Percentiles rank a stretch among this genome's conserved stretches.
These are phyloP conservation scores for Hericium rajendrae DNA, from an alignment of 768 basidiomycete genomes.

Conservation along the genomic window DNA sequence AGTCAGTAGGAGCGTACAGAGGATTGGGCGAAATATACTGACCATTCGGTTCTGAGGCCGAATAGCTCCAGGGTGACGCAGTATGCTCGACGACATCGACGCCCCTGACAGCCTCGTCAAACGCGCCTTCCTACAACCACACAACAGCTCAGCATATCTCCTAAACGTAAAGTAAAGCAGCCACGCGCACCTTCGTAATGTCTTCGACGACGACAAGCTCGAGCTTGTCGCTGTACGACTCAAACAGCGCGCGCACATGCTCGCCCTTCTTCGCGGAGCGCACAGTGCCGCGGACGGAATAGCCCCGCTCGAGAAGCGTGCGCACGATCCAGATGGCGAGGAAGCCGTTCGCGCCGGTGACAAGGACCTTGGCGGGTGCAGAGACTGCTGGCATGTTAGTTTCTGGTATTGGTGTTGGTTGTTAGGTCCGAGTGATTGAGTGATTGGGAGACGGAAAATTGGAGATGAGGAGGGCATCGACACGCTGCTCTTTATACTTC, in stretches of 20 bases:
- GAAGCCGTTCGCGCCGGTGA: conserved; percentile 8
- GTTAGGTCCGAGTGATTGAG: not conserved
- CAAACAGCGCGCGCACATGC: conserved; percentile 29
- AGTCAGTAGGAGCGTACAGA: not conserved
- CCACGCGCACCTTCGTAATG: conserved; percentile 22
- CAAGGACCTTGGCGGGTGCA: conserved; percentile 2
- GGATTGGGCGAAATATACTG: not conserved
- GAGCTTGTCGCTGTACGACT: conserved; percentile 25
- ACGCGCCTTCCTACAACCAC: conserved; percentile 19
- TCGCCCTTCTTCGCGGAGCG: conserved; percentile 33
- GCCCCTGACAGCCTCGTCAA: conserved; percentile 35
- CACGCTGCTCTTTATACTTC: no score
- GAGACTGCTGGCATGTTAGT: not conserved
- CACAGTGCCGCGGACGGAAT: conserved; percentile 33
- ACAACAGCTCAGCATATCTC: no score
- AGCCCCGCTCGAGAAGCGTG: conserved; percentile 28
- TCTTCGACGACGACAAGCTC: conserved; percentile 38
- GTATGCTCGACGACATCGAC: conserved; percentile 30
- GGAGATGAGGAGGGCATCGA: no score
- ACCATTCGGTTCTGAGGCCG: conserved; percentile 16
- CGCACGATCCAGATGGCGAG: conserved; percentile 24
- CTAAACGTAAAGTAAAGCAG: no score
- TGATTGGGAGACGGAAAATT: no score
- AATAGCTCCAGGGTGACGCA: conserved; percentile 25
- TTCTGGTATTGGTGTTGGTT: conserved; percentile 15